Evolutionary conservation across 2,329 filamentous ascomycete species (phyloP), one percentile per base, ranked within the genome.

Genomic region (Trichoderma hamatum): DNA sequence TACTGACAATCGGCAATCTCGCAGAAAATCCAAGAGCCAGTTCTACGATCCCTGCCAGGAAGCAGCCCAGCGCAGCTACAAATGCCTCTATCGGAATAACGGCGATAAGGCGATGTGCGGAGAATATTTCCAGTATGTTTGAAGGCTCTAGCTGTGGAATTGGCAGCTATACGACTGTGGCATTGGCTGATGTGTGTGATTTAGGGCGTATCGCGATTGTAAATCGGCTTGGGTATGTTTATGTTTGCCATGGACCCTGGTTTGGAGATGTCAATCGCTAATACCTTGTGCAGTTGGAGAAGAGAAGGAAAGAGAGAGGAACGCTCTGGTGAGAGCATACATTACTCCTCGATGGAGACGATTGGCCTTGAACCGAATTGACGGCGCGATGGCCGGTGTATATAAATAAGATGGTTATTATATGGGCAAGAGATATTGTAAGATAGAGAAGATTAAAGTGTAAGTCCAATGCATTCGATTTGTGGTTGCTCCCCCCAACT

Each of bases 41-140:
- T 98, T 91, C 82, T 93, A 92, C 79, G 96, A 99, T 76, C 96
- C 96, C 2, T 99, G 96, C 80, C 95, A 98, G 79, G 95, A 97
- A 75, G 93, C 93, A 5, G 95, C 96, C 9, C 84, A 91, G 73
- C 87, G 88, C 76, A 97, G 94, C 80, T 90, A 97, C 74, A 90
- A 89, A 78, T 99, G 96, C 76, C 82, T 99, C 76, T 90, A 94
- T 78, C 88, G 96, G 26, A 99, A 99, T 78, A 90, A 87, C 26
- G 94, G 92, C 16, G 93, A 98, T 77, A 88, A 90, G 73, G 84
- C 90, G n/a, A 92, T 98, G 91, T 99, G 96, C 78, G 85, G 86
- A 72, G 95, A 98, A 79, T 98, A 96, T 78, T 98, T 99, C 78
- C 93, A 97, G 94, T 97, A 79, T 81, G 92, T 81, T 19, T 4